Conservation (phyloP, 805 yeast species). For the Schwanniomyces polymorphus region DNA sequence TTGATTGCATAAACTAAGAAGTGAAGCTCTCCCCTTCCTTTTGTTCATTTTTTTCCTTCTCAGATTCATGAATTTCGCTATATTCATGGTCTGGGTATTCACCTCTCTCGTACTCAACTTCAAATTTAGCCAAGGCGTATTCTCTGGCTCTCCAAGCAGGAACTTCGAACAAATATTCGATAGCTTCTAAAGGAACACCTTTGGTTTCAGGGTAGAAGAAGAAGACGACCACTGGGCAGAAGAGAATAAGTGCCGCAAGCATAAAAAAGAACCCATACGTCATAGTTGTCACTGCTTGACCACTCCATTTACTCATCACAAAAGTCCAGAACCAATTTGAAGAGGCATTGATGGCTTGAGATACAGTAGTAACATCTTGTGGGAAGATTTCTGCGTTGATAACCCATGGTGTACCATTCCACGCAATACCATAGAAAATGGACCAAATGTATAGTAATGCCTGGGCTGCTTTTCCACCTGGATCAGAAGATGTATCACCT, state of each 20-base stretch:
- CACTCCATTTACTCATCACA: conserved; percentile 46
- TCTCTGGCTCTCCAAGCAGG: conserved; percentile 32
- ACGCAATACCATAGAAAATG: conserved; percentile 39
- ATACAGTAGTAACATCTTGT: conserved; percentile 41
- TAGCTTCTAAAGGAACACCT: conserved; percentile 33
- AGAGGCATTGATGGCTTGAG: conserved; percentile 44
- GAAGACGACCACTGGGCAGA: conserved; percentile 27
- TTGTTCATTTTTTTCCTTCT: not conserved
- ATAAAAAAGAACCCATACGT: conserved; percentile 47
- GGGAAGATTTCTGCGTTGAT: conserved; percentile 49
- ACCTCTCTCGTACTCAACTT: conserved; percentile 13
- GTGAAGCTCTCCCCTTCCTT: not conserved
- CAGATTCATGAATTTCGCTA: not conserved
- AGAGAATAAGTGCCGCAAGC: conserved; percentile 29
- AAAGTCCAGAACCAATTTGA: conserved; percentile 53
- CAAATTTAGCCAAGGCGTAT: conserved; percentile 22
- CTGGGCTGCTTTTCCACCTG: conserved; percentile 44
- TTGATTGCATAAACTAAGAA: not conserved
- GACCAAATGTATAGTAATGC: conserved; percentile 51
- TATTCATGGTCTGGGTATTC: not conserved
- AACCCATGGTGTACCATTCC: conserved; percentile 51
- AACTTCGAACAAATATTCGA: conserved; percentile 32
- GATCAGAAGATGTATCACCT: conserved; percentile 19
- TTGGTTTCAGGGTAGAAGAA: conserved; percentile 39
- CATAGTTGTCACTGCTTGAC: conserved; percentile 43